Percentiles rank a stretch among this genome's conserved stretches.
phyloP scores from a whole-genome alignment of 345 rosid species.

The Moricandia moricandioides region DNA sequence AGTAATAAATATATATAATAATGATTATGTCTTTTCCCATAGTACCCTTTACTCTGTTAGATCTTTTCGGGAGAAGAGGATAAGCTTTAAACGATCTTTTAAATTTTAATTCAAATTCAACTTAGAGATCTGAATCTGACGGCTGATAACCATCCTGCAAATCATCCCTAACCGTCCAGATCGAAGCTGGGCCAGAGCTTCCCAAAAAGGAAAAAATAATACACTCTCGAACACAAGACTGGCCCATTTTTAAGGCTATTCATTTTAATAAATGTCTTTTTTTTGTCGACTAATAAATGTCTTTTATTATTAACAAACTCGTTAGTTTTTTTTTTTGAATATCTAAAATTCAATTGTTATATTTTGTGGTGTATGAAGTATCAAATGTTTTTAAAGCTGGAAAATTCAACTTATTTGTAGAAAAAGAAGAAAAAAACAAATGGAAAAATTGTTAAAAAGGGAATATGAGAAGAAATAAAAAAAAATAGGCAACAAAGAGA shows the following conservation, averaged over 20 bases:
- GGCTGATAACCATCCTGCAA: constrained; percentile 20
- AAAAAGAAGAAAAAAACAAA: background rate
- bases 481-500: too few relatives aligned
- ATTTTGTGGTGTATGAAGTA: background rate
- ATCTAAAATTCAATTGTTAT: background rate
- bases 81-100: constrained; percentile 3
- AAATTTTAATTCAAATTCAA: background rate
- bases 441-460: background rate
- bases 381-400: background rate
- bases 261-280: background rate
- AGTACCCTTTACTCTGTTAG: constrained; percentile 24
- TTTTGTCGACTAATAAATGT: too few relatives aligned
- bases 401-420: constrained; percentile 7
- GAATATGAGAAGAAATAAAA: background rate
- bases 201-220: constrained; percentile 28
- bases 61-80: constrained; percentile 30
- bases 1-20: background rate
- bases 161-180: constrained; percentile 38
- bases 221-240: constrained; percentile 8
- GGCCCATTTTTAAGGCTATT: background rate
- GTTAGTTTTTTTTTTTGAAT: background rate
- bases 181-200: constrained; percentile 22
- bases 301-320: background rate
- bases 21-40: constrained; percentile 14
- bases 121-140: constrained; percentile 30